Evolutionary conservation across 1,284 basidiomycete species (phyloP).

Genomic region (Inonotus hispidus): DNA sequence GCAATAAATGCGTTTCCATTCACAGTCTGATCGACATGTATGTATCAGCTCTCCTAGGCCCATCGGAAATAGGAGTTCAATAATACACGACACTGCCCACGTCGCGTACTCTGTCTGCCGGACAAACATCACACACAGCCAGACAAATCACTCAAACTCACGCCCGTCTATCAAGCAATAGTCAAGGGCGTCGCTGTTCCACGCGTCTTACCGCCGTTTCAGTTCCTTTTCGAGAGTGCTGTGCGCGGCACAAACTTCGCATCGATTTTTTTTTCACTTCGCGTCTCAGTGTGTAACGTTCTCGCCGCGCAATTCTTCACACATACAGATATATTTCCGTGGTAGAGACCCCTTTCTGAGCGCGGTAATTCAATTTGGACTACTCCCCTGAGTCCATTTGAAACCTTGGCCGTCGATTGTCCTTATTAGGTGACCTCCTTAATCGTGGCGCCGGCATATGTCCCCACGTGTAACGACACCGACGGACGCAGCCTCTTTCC

Average conservation of each 20-base stretch:
- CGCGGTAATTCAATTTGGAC: background rate
- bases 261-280: background rate
- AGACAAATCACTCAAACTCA: background rate
- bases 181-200: background rate
- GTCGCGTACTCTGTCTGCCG: background rate
- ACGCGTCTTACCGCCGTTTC: slow-evolving; percentile 8
- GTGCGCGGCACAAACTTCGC: background rate
- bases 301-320: background rate
- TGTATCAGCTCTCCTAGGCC: background rate
- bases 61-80: background rate
- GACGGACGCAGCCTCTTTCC: background rate
- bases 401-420: background rate
- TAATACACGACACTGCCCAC: background rate
- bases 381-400: background rate
- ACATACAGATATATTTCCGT: background rate
- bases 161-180: background rate
- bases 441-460: background rate
- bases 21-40: background rate
- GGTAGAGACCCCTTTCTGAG: background rate
- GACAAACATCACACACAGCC: background rate
- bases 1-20: background rate
- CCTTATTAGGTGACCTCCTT: background rate
- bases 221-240: slow-evolving; percentile 8
- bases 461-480: slow-evolving; percentile 8
- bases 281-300: background rate